These are phyloP conservation scores for Naganishia friedmannii DNA, from an alignment of 768 basidiomycete species.

Conservation along the genomic window DNA sequence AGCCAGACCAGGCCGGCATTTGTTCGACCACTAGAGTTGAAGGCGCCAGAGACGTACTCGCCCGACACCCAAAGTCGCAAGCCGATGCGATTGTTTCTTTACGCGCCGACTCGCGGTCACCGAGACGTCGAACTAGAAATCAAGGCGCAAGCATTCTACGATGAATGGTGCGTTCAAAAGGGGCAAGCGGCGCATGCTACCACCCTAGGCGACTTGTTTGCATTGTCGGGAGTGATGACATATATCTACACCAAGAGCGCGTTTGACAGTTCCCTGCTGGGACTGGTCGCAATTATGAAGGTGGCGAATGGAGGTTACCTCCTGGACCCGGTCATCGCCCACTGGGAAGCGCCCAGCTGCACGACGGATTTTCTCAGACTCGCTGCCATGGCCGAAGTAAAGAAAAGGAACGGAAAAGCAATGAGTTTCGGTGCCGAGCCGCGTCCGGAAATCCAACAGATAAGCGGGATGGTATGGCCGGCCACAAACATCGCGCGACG, in stretches of 20 bases:
- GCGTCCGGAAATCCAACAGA: neutral
- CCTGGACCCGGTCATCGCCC: neutral
- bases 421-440: constrained; percentile 18
- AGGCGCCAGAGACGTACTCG: neutral
- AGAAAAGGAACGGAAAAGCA: neutral
- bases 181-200: constrained; percentile 1
- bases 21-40: neutral
- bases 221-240: constrained; percentile 3
- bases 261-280: neutral
- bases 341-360: neutral
- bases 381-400: constrained; percentile 9
- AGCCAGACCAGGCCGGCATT: neutral
- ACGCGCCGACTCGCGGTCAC: neutral
- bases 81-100: neutral
- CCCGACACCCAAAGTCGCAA: neutral
- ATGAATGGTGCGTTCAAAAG: constrained; percentile 8
- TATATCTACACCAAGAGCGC: neutral
- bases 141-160: constrained; percentile 2
- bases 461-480: constrained; percentile 2
- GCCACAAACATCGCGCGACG: neutral
- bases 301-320: neutral
- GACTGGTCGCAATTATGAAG: constrained; percentile 3
- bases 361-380: constrained; percentile 3
- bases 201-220: neutral
- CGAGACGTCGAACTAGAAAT: constrained; percentile 13